Conservation (phyloP, 2,329 filamentous ascomycete species). For the Fusarium hainanense region DNA sequence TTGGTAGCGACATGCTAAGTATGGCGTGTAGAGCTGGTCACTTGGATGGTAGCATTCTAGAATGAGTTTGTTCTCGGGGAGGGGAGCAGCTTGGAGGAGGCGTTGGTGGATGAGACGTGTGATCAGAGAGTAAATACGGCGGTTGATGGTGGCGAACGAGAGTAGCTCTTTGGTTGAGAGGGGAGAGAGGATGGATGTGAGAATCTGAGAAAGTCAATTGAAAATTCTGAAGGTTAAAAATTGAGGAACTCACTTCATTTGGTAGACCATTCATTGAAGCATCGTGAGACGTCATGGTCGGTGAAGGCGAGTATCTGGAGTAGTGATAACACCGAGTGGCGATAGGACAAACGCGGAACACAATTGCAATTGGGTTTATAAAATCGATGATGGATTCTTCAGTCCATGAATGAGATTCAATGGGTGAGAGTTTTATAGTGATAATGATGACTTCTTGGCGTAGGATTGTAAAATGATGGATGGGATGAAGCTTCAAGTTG, state of each 20-base stretch:
- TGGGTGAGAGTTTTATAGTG: not conserved
- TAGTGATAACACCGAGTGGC: not conserved
- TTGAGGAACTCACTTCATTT: slow-evolving; percentile 23
- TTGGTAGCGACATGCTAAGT: slow-evolving; percentile 73
- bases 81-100: slow-evolving; percentile 56
- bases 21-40: slow-evolving; percentile 74
- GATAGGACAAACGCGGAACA: not conserved
- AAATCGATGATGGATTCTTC: fast-evolving
- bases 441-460: not conserved
- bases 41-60: slow-evolving; percentile 83
- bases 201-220: slow-evolving; percentile 14
- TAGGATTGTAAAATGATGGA: not conserved
- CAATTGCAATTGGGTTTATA: not conserved
- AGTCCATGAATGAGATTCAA: fast-evolving
- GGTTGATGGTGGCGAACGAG: slow-evolving; percentile 67
- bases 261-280: slow-evolving; percentile 25
- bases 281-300: slow-evolving; percentile 21
- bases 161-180: slow-evolving; percentile 66
- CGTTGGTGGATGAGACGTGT: slow-evolving; percentile 73
- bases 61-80: slow-evolving; percentile 67
- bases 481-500: slow-evolving; percentile 18
- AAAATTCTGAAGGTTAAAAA: not conserved
- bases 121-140: slow-evolving; percentile 71
- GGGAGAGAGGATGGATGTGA: slow-evolving; percentile 50
- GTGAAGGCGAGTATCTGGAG: not conserved